Conservation (phyloP, 495 filamentous ascomycete species). For the Hypoxylon fragiforme region DNA sequence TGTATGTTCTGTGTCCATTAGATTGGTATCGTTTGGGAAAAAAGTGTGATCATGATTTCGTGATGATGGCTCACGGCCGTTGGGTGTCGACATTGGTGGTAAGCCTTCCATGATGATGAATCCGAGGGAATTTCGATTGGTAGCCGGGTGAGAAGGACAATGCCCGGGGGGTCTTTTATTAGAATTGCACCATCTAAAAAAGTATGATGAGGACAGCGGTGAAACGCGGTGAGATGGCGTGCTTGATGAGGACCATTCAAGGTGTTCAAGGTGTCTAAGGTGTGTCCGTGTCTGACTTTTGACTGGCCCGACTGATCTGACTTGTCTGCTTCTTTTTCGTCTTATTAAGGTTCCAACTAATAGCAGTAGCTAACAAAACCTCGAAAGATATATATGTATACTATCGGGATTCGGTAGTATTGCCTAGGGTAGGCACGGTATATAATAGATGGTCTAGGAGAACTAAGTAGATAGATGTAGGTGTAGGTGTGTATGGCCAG, state of each 20-base stretch:
- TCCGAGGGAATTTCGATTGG: conserved; percentile 18
- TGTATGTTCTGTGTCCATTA: conserved; percentile 12
- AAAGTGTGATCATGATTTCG: conserved; percentile 21
- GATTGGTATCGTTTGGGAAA: conserved; percentile 8
- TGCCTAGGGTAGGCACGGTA: too few relatives aligned
- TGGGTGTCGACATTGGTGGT: conserved; percentile 15
- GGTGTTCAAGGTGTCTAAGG: not conserved
- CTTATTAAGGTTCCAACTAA: conserved; percentile 1
- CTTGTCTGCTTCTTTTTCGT: not conserved
- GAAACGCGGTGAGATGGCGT: conserved; percentile 35
- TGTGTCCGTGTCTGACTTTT: conserved; percentile 1
- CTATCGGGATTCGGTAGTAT: too few relatives aligned
- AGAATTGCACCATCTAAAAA: conserved; percentile 30
- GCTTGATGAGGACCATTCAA: conserved; percentile 23
- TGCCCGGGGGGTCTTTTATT: conserved; percentile 21
- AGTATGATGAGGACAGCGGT: conserved; percentile 28
- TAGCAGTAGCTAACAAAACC: too few relatives aligned
- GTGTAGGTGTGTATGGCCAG: too few relatives aligned
- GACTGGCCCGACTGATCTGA: too few relatives aligned
- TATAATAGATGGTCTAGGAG: not conserved
- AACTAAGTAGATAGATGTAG: too few relatives aligned
- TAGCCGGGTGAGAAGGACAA: conserved; percentile 26
- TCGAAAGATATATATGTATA: too few relatives aligned
- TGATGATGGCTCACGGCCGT: conserved; percentile 20
- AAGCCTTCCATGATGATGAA: conserved; percentile 23